Evolutionary conservation across 2,329 filamentous ascomycete species (phyloP), one percentile per base, ranked within the genome.

Genomic region (Pseudomassariella vexata): DNA sequence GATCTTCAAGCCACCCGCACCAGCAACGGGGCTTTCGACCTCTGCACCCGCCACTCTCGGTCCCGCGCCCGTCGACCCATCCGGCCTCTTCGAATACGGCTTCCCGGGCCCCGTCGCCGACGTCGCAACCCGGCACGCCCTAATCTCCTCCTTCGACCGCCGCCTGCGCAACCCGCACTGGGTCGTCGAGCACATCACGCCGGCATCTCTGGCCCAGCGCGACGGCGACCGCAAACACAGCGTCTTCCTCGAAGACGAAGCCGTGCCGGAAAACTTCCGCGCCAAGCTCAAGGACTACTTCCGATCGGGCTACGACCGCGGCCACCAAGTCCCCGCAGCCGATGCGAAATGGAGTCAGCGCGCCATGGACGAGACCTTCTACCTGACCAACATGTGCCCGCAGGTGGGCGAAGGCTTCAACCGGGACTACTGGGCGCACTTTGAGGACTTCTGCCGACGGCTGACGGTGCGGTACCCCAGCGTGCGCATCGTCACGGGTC

Each of bases 371-470:
- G 86, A 85, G 36, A 98, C 92, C 3, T 98, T 98, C 55, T 82
- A 78, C 52, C 73, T 98, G 35, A 82, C 75, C 55, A 98, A 98
- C 66, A 98, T 98, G 89, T 95, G 89, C 55, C 92, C 92, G 19
- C 92, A 98, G 65, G 92, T 98, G 19, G 92, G 92, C 45, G 87
- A 95, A 55, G 92, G 92, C 37, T 98, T 98, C 72, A 98, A 98
- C 66, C 76, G 92, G 31, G 92, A 98, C 65, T 98, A 98, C 74
- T 98, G 92, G 92, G 85, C 92, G 22, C 92, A 98, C 59, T 89
- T 98, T 46, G 92, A 98, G 65, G 90, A 95, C 54, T 98, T 96
- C 54, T 95, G 90, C 63, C 77, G 92, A 8, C 70, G 87, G 12
- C 68, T 98, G 44, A 90, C 89, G 1, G 63, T 68, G 28, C 73